A percentile compares a stretch with the other conserved stretches of the same genome.
Evolutionary conservation across 2,329 filamentous ascomycete genomes (phyloP).

Genomic region (Scytalidium lignicola): DNA sequence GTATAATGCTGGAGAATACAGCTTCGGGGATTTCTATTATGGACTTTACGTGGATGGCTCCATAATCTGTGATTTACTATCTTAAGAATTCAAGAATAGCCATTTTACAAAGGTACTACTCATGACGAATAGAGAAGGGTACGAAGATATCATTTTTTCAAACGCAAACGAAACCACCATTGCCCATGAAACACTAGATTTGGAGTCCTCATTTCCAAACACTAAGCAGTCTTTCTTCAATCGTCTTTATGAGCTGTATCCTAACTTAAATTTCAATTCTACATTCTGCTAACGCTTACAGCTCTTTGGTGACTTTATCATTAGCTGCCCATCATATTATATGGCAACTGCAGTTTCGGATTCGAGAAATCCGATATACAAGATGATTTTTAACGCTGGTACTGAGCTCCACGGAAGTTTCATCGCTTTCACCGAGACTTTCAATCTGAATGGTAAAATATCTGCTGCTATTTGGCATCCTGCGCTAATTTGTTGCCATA

Average conservation of each 20-base stretch:
- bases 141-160: background rate
- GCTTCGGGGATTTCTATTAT: slow-evolving; percentile 1
- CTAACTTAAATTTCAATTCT: background rate
- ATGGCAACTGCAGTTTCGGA: background rate
- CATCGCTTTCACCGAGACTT: background rate
- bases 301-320: slow-evolving; percentile 1
- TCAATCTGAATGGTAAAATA: background rate
- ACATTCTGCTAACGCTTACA: background rate
- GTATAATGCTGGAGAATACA: background rate
- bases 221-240: slow-evolving; percentile 1
- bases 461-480: background rate
- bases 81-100: background rate
- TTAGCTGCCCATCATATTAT: background rate
- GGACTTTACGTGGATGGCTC: slow-evolving; percentile 1
- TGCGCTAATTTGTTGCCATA: background rate
- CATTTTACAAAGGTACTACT: slow-evolving; percentile 1
- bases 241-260: background rate
- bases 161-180: background rate
- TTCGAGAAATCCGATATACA: background rate
- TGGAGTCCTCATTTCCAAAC: background rate
- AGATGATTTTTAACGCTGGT: slow-evolving; percentile 1
- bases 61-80: background rate
- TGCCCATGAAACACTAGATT: background rate
- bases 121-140: slow-evolving; percentile 1
- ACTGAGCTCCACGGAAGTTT: background rate